Evolutionary conservation across 176 grass and related monocot species (phyloP).

Genomic region (Chrysopogon serrulatus): DNA sequence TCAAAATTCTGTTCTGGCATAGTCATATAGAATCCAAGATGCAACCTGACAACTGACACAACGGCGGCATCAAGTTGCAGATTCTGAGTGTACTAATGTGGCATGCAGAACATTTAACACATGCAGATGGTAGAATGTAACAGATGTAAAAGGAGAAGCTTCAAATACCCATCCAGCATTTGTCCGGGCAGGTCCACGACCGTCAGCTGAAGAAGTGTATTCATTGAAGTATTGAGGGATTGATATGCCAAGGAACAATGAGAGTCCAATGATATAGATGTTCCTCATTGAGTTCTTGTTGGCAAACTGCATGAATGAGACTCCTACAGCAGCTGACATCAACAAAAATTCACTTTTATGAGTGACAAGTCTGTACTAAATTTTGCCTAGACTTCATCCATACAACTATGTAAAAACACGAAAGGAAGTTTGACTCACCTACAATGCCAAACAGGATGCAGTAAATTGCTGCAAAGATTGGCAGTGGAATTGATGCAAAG

Average conservation of each 20-base stretch:
- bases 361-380: neutral
- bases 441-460: conserved; percentile 94
- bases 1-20: neutral
- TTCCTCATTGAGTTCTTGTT: conserved; percentile 99
- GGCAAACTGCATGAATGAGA: conserved; percentile 79
- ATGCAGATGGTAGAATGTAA: neutral
- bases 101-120: neutral
- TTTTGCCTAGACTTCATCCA: neutral
- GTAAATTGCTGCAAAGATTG: conserved; percentile 88
- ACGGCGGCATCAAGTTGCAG: neutral
- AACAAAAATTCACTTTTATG: neutral
- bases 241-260: conserved; percentile 86
- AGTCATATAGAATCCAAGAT: neutral
- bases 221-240: conserved; percentile 94
- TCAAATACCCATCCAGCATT: conserved; percentile 94
- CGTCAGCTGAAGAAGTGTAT: conserved; percentile 55
- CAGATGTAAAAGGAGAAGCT: neutral
- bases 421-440: conserved; percentile 46
- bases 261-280: conserved; percentile 80
- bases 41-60: neutral
- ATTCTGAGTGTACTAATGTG: neutral
- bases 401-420: neutral
- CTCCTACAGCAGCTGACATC: conserved; percentile 75
- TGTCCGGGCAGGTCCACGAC: conserved; percentile 60
- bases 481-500: conserved; percentile 92